A percentile compares a stretch with the other conserved stretches of the same genome.
phyloP scores from a whole-genome alignment of 768 basidiomycete genomes.

The Pisolithus microcarpus region DNA sequence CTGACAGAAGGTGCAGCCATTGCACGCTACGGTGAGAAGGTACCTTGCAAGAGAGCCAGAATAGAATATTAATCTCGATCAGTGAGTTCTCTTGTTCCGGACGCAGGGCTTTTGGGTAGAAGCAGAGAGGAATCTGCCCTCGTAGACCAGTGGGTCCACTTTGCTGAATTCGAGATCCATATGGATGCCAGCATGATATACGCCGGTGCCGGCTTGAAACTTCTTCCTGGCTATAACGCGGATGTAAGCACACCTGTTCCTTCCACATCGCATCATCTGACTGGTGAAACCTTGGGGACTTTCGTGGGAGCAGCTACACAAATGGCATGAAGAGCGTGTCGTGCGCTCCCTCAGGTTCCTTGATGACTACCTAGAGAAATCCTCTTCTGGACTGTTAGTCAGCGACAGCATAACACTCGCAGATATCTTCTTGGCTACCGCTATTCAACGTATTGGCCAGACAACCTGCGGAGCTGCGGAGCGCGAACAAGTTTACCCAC shows the following conservation, averaged over 20 bases:
- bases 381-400: not conserved
- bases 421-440: not conserved
- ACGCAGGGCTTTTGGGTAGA: conserved; percentile 9
- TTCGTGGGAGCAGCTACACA: not conserved
- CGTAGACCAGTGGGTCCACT: conserved; percentile 19
- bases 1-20: conserved; percentile 12
- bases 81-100: conserved; percentile 5
- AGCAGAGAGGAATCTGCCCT: conserved; percentile 4
- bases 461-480: not conserved
- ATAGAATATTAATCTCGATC: not conserved
- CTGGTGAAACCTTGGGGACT: not conserved
- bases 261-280: not conserved
- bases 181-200: not conserved
- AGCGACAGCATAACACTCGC: not conserved
- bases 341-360: not conserved
- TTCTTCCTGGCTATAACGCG: not conserved
- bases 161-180: conserved; percentile 12
- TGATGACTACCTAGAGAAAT: not conserved
- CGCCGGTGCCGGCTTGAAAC: not conserved
- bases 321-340: not conserved
- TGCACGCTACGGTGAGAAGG: conserved; percentile 10
- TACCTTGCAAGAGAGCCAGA: too few species aligned
- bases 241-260: not conserved
- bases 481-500: not conserved
- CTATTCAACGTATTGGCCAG: not conserved